Percentiles rank a stretch among this genome's conserved stretches.
phyloP scores from a whole-genome alignment of 441 rosid genomes.

The California macrophylla region DNA sequence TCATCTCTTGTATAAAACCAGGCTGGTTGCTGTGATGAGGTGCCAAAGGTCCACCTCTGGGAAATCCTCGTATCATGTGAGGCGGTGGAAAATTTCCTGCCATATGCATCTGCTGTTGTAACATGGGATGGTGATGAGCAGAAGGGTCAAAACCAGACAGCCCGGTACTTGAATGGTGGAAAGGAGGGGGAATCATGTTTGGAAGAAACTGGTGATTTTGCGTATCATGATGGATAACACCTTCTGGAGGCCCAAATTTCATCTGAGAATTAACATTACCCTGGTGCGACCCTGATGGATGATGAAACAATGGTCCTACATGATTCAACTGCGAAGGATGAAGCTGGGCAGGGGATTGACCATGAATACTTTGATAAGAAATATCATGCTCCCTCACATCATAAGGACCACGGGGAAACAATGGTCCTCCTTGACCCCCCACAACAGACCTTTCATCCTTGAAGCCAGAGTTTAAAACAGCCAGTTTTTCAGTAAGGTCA shows the following conservation, averaged over 20 bases:
- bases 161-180: constrained; percentile 45
- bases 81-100: constrained; percentile 50
- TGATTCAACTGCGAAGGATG: constrained; percentile 46
- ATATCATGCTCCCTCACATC: constrained; percentile 41
- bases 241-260: constrained; percentile 49
- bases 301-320: constrained; percentile 40
- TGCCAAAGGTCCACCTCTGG: constrained; percentile 35
- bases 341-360: constrained; percentile 42
- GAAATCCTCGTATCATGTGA: constrained; percentile 49
- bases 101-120: constrained; percentile 55
- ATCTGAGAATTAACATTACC: constrained; percentile 45
- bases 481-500: constrained; percentile 51
- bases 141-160: constrained; percentile 53
- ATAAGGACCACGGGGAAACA: constrained; percentile 40
- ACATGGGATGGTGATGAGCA: constrained; percentile 34
- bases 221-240: constrained; percentile 43
- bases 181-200: constrained; percentile 53
- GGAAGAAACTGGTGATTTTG: constrained; percentile 49
- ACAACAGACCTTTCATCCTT: constrained; percentile 42
- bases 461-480: constrained; percentile 46
- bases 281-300: constrained; percentile 48
- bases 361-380: constrained; percentile 31
- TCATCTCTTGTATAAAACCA: constrained; percentile 48
- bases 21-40: constrained; percentile 51
- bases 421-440: constrained; percentile 49